Evolutionary conservation across 352 stramenopile genomes (phyloP).

Genomic region (Phytopythium boreale): DNA sequence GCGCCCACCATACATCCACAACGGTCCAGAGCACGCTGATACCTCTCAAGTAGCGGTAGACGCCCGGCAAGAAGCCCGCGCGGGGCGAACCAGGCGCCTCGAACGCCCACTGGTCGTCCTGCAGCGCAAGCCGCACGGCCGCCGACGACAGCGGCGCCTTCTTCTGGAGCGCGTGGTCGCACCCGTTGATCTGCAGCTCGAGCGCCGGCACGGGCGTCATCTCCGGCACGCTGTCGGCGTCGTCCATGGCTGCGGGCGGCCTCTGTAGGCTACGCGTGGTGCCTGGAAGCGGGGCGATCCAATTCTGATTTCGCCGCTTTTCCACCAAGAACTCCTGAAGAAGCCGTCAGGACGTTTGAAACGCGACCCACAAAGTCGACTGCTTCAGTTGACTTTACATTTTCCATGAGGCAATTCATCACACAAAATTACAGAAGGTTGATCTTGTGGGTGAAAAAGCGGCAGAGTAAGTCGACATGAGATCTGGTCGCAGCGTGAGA

Average conservation of each 20-base stretch:
- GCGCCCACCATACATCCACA: not conserved
- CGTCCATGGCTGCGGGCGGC: conserved; percentile 21
- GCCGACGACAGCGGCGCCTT: conserved; percentile 43
- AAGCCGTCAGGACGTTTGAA: not conserved
- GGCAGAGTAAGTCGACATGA: not conserved
- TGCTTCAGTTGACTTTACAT: not conserved
- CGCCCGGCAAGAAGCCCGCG: conserved; percentile 29
- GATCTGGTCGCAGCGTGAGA: not conserved
- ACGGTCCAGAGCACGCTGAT: not conserved
- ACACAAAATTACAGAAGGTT: too few species aligned
- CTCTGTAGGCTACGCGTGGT: not conserved
- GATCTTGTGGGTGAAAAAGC: not conserved
- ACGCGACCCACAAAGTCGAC: not conserved
- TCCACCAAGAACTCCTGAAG: not conserved
- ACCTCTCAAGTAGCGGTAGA: conserved; percentile 58
- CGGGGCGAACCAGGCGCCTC: conserved; percentile 36
- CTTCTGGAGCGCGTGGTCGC: conserved; percentile 4
- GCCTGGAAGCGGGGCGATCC: not conserved
- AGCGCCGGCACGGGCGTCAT: conserved; percentile 20
- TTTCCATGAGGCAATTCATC: not conserved
- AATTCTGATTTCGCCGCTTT: not conserved
- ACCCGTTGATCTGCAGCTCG: conserved; percentile 7
- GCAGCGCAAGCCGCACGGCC: conserved; percentile 46
- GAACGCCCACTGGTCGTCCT: conserved; percentile 62
- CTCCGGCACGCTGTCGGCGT: conserved; percentile 28